A percentile compares a stretch with the other conserved stretches of the same genome.
Evolutionary conservation across 2,329 filamentous ascomycete species (phyloP).

Genomic region (Aspergillus nomiae): DNA sequence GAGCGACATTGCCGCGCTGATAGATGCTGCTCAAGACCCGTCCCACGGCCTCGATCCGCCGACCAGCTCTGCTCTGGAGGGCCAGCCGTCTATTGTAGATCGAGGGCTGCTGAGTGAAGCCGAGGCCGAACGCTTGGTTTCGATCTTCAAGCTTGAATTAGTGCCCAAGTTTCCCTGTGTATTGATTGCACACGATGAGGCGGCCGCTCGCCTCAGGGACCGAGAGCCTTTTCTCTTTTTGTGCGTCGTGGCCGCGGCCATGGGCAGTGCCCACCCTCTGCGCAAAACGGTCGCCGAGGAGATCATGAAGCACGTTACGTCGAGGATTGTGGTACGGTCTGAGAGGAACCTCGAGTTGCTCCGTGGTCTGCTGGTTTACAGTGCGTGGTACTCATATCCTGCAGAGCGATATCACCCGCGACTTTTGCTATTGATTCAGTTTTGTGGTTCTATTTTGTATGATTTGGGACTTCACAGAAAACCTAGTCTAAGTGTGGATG

Average conservation of each 20-base stretch:
- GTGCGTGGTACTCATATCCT: slow-evolving; percentile 28
- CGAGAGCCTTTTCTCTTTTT: neutral
- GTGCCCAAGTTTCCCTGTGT: neutral
- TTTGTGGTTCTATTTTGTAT: slow-evolving; percentile 19
- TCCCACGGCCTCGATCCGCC: neutral
- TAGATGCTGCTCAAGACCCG: neutral
- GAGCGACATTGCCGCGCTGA: neutral
- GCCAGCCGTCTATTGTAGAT: neutral
- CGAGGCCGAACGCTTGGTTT: neutral
- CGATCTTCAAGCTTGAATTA: neutral
- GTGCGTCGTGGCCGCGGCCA: neutral
- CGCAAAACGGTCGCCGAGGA: neutral
- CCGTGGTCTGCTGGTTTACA: slow-evolving; percentile 23
- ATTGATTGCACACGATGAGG: neutral
- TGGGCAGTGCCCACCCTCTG: neutral
- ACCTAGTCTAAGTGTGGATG: neutral
- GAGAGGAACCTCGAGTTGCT: slow-evolving; percentile 28
- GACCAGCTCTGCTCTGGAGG: neutral
- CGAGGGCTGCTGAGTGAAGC: neutral
- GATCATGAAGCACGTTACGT: neutral
- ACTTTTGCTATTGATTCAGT: slow-evolving; percentile 24
- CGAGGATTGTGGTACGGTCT: slow-evolving; percentile 17
- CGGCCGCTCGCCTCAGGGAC: neutral
- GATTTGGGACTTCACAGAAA: neutral
- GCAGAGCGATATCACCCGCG: slow-evolving; percentile 24